Evolutionary conservation across 2,329 filamentous ascomycete genomes (phyloP).

Genomic region (Fusarium gaditjirri): DNA sequence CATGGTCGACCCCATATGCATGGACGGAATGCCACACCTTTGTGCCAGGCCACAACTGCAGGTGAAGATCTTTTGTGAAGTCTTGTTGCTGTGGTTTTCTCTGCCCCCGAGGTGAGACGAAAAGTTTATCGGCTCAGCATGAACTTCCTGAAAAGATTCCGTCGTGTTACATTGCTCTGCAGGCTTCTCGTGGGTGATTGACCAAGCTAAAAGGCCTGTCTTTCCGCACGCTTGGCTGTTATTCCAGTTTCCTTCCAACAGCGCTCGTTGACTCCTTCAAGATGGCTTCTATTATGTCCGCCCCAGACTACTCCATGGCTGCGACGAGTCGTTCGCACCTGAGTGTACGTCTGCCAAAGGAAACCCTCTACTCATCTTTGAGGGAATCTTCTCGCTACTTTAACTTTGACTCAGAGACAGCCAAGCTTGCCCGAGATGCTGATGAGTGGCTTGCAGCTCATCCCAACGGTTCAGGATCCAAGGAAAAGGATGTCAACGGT

Average conservation of each 20-base stretch:
- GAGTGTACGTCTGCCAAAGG: conserved; percentile 41
- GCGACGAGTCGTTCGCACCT: conserved; percentile 38
- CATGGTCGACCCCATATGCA: conserved; percentile 9
- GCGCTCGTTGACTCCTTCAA: conserved; percentile 7
- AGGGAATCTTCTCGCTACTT: conserved; percentile 42
- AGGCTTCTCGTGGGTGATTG: neutral
- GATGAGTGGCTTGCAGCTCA: conserved; percentile 40
- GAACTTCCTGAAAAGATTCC: conserved; percentile 12
- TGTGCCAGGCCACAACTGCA: conserved; percentile 25
- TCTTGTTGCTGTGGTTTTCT: conserved; percentile 5
- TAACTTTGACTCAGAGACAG: conserved; percentile 38
- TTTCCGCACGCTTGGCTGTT: neutral
- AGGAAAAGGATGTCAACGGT: conserved; percentile 36
- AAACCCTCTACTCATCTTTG: conserved; percentile 41
- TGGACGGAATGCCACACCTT: conserved; percentile 14
- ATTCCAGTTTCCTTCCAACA: neutral
- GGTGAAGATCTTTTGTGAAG: conserved; percentile 21
- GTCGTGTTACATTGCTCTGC: conserved; percentile 16
- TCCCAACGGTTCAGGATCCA: conserved; percentile 16
- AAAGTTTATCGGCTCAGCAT: conserved; percentile 16
- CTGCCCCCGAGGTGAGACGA: conserved; percentile 27
- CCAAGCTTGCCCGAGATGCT: conserved; percentile 35
- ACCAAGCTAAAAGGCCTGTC: conserved; percentile 23
- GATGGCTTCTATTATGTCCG: conserved; percentile 45
- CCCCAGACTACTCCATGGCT: conserved; percentile 44